Base-by-base conservation (phyloP, 2,329 filamentous ascomycete species). In the Eutypella sp. region DNA sequence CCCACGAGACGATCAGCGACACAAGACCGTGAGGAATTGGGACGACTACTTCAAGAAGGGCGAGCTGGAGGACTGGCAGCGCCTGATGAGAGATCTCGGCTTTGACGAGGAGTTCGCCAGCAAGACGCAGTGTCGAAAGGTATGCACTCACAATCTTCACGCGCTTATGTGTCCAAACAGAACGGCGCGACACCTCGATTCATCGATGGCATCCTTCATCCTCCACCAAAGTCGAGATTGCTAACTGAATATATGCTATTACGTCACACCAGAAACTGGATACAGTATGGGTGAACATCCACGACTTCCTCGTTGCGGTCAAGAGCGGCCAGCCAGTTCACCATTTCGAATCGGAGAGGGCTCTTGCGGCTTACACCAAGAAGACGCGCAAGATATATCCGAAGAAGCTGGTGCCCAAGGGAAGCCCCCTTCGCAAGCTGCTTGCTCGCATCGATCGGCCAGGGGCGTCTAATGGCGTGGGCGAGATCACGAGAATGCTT, bases 271-370 rank as follows among this genome's bases (percentile, higher is more conserved):
- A 54, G n/a, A 51, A 40, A 0, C n/a, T n/a, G n/a, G n/a, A n/a
- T n/a, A n/a, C n/a, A n/a, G 59, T 76, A 4, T 67, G 69, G 56
- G 65, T 78, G 47, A 78, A 78, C 47, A 77, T 78, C 31, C 49
- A 48, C 23, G 75, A 79, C 55, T 72, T 79, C 46, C 56, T 79
- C 6, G 50, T 60, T 1, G 67, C 65, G 9, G 44, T 67, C 20
- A 45, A 55, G 5, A 50, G n/a, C n/a, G n/a, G n/a, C n/a, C 47
- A 11, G 61, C 58, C 1, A 39, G 48, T 0, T 45, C 40, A 0
- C 61, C 71, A 33, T 33, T 51, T 6, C 16, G 1, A 69, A 31
- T 45, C n/a, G n/a, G 46, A 61, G 18, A 2, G 6, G 0, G 53
- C 57, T 3, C 66, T 79, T 3, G 49, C 61, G 0, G 4, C 41